Evolutionary conservation across 2,329 filamentous ascomycete species (phyloP), one percentile per base, ranked within the genome.

Genomic region (Sarocladium oryzae): DNA sequence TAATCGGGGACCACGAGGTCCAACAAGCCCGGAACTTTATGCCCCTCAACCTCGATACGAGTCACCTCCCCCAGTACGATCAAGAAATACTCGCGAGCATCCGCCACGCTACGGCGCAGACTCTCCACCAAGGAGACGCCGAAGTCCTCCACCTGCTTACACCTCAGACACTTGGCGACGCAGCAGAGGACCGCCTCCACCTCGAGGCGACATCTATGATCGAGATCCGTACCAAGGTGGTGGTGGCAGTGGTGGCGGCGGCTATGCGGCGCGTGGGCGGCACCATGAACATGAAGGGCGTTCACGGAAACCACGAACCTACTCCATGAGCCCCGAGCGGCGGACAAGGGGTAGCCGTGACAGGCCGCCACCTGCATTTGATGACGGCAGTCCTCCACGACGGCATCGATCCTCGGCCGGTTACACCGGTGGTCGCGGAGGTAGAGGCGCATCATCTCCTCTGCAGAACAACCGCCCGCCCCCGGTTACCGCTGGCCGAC

Each of bases 401-500:
- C 30, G 46, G 24, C 46, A 49, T 18, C 46, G 46, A n/a, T 49
- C 46, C 20, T 36, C 46, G 2, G 46, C 46, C n/a, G 46, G 30
- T n/a, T 20, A 20, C 15, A 26, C 46, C 5, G 30, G 46, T 32
- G 46, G 20, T 5, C 37, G 37, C 16, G 43, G 26, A 4, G 26
- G 26, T 18, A 32, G 43, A 48, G 43, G 43, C 26, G 21, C 21
- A 15, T 48, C 43, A 4, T 26, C 43, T 8, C 33, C 46, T 37
- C n/a, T 33, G 41, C 18, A 18, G 13, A 23, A 37, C 40, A 28
- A 36, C 37, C 46, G 45, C 6, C 50, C 46, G 2, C 46, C 46
- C 18, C 58, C 57, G 3, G 57, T 61, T 3, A 51, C 54, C 4
- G 57, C 61, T 6, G 61, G 60, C 20, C 61, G 59, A 3, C 57